Evolutionary conservation across 768 basidiomycete genomes (phyloP), one percentile per base, ranked within the genome.

Genomic region (Thelephora aurantiotincta): DNA sequence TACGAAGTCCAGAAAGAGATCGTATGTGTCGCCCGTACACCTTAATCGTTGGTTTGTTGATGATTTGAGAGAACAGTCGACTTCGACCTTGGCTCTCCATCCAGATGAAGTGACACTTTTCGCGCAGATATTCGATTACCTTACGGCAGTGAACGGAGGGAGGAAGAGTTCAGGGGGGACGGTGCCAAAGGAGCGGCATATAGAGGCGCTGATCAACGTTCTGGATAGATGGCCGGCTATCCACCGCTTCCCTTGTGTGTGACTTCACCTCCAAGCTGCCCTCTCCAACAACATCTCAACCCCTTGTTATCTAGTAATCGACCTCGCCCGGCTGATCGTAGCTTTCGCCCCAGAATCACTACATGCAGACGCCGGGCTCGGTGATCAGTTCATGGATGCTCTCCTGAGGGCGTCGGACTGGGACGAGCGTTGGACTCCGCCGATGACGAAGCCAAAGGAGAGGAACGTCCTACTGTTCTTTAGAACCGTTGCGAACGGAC

Each of bases 401-500:
- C 60, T 93, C 11, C 77, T 90, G 61, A 67, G 65, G 47, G 83
- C 79, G 12, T 74, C 80, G 2, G 80, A 82, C 44, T 87, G 83
- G 80, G 58, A 59, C 45, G 52, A 67, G 26, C 68, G 75, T 1
- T 78, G 78, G 73, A 56, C 67, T 23, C 59, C 62, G n/a, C 70
- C 80, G 0, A 60, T 82, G 33, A 61, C 69, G 3, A 96, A 90
- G 63, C 61, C 77, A 6, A 69, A 80, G 48, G 92, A 96, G 60
- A 94, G 82, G 14, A 97, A 97, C 57, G 71, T 81, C 1, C 68
- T 94, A 50, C 70, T 99, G 20, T 68, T 84, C 1, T 66, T 96
- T 44, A 74, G 93, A 33, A 82, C 78, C 0, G 55, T 96, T 33
- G 78, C 86, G 22, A 99, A 99, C 61, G 65, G 72, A 33, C 80